Evolutionary conservation across 768 basidiomycete genomes (phyloP).

Genomic region (Amanita polypyramis): DNA sequence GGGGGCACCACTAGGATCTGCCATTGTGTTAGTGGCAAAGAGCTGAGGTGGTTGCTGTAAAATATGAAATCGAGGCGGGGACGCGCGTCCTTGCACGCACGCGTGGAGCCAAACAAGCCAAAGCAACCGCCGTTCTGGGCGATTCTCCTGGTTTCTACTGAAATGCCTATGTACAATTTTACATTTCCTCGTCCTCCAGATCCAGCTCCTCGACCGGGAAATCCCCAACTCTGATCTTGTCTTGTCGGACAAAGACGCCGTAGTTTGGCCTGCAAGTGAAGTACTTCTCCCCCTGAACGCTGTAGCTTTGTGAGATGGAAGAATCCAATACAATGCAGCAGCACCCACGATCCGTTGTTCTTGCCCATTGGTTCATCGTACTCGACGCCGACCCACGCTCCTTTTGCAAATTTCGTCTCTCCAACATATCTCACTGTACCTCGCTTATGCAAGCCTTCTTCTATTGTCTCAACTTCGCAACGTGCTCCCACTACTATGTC

Average conservation of each 20-base stretch:
- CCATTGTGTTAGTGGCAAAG: slow-evolving; percentile 29
- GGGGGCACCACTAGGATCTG: slow-evolving; percentile 77
- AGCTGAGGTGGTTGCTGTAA: slow-evolving; percentile 13
- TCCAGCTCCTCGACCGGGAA: slow-evolving; percentile 77
- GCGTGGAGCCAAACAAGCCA: slow-evolving; percentile 20
- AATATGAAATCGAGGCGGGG: slow-evolving; percentile 20
- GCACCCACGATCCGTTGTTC: slow-evolving; percentile 85
- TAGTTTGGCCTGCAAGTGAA: slow-evolving; percentile 70
- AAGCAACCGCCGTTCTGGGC: slow-evolving; percentile 23
- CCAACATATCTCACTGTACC: slow-evolving; percentile 87
- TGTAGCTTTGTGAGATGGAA: slow-evolving; percentile 18
- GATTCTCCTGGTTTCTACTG: slow-evolving; percentile 7
- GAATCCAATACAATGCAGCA: slow-evolving; percentile 1
- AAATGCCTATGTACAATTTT: neutral
- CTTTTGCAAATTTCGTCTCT: slow-evolving; percentile 60
- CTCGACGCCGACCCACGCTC: slow-evolving; percentile 85
- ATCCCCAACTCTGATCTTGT: slow-evolving; percentile 75
- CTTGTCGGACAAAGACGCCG: slow-evolving; percentile 81
- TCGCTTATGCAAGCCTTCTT: slow-evolving; percentile 62
- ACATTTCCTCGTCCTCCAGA: slow-evolving; percentile 67
- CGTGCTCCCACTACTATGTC: slow-evolving; percentile 62
- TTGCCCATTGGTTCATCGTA: slow-evolving; percentile 95
- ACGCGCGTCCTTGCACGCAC: slow-evolving; percentile 28
- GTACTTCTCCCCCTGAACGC: slow-evolving; percentile 79
- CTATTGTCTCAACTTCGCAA: slow-evolving; percentile 71